phyloP scores from a whole-genome alignment of 1,139 yeast species.

The Candida sojae region DNA sequence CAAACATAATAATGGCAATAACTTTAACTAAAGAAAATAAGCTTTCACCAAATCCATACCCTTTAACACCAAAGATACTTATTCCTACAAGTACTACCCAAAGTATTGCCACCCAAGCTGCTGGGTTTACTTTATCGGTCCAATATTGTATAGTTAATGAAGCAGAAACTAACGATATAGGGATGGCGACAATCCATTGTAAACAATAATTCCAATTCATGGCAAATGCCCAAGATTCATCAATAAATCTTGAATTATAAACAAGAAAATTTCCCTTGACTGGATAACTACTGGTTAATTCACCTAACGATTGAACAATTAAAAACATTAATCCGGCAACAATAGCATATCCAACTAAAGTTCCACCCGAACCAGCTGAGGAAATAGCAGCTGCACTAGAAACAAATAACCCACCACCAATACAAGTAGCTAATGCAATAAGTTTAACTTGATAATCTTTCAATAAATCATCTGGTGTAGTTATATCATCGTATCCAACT shows the following conservation, averaged over 20 bases:
- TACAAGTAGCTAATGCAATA: constrained; percentile 84
- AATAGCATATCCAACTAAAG: constrained; percentile 51
- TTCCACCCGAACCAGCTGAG: constrained; percentile 68
- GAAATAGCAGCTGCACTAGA: constrained; percentile 39
- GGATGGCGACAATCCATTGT: constrained; percentile 37
- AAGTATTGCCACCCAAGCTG: constrained; percentile 41
- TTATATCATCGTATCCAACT: constrained; percentile 9
- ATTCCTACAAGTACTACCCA: constrained; percentile 36
- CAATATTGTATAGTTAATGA: constrained; percentile 43
- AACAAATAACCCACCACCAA: constrained; percentile 55
- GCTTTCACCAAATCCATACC: constrained; percentile 49
- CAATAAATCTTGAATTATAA: constrained; percentile 42
- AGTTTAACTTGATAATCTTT: constrained; percentile 46
- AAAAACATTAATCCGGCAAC: constrained; percentile 29
- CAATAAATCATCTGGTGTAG: constrained; percentile 19
- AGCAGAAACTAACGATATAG: constrained; percentile 42
- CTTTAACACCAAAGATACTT: constrained; percentile 44
- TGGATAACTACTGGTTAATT: constrained; percentile 40
- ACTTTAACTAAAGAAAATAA: constrained; percentile 41
- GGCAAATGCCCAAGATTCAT: constrained; percentile 45
- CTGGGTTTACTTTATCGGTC: constrained; percentile 38
- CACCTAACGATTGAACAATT: constrained; percentile 46
- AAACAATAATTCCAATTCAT: constrained; percentile 47
- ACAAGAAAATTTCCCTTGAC: constrained; percentile 43
- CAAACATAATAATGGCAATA: constrained; percentile 40